Percentiles rank a stretch among this genome's conserved stretches.
These are phyloP conservation scores for Cenchrus purpureus DNA, from an alignment of 176 grass and related monocot genomes.

Conservation along the genomic window DNA sequence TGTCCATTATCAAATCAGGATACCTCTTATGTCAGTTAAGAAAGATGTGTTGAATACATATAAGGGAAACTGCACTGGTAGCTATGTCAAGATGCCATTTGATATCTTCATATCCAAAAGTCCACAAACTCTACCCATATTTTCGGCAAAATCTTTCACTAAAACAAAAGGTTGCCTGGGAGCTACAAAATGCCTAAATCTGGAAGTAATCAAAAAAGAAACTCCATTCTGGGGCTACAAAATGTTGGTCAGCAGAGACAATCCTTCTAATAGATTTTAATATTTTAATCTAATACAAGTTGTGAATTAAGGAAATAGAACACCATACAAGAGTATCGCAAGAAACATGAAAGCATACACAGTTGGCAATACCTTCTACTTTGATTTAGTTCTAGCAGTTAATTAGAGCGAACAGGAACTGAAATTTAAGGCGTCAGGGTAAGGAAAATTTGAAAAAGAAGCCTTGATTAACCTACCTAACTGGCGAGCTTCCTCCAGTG, in stretches of 20 bases:
- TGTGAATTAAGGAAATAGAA: conserved; percentile 6
- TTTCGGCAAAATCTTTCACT: not conserved
- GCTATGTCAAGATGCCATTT: conserved; percentile 21
- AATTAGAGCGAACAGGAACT: not conserved
- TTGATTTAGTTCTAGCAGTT: not conserved
- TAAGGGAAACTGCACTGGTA: conserved; percentile 1
- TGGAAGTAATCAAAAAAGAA: not conserved
- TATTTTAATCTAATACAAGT: not conserved
- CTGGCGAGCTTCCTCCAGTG: conserved; percentile 90
- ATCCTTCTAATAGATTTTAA: not conserved
- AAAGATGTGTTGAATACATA: conserved; percentile 3
- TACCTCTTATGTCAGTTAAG: not conserved
- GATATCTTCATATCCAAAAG: not conserved
- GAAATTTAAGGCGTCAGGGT: not conserved
- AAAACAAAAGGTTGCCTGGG: not conserved
- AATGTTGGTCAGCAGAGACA: conserved; percentile 9
- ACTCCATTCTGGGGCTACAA: not conserved
- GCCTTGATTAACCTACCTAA: conserved; percentile 58
- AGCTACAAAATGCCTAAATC: not conserved
- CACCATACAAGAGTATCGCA: not conserved
- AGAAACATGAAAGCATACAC: conserved; percentile 38
- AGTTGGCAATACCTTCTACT: conserved; percentile 42
- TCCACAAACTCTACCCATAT: not conserved
- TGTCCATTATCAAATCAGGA: not conserved
- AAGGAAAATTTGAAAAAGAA: conserved; percentile 16